A percentile compares a stretch with the other conserved stretches of the same genome.
These are phyloP conservation scores for Ustilago crameri DNA, from an alignment of 1,284 basidiomycete species.

Conservation along the genomic window DNA sequence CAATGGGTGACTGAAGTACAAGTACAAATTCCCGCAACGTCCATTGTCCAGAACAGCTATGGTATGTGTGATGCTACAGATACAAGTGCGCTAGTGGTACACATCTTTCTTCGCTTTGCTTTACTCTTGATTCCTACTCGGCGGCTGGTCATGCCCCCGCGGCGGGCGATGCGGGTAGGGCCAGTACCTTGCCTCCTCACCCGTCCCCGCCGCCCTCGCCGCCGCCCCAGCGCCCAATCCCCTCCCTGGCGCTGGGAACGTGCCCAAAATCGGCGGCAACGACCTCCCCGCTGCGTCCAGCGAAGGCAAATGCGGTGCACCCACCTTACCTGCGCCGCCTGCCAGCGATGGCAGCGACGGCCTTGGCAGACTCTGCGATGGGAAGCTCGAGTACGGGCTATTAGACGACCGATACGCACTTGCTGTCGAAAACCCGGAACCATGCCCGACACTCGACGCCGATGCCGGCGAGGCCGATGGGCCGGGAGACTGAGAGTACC, in stretches of 20 bases:
- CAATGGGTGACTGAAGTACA: no score
- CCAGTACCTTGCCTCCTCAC: conserved; percentile 32
- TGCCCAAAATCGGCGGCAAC: conserved; percentile 42
- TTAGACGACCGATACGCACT: conserved; percentile 39
- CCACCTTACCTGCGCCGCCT: conserved; percentile 20
- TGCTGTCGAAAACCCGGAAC: conserved; percentile 29
- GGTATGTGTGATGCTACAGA: no score
- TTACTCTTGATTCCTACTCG: conserved; percentile 16
- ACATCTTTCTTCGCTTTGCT: no score
- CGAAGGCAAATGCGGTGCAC: conserved; percentile 37
- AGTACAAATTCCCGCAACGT: no score
- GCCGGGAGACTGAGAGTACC: conserved; percentile 42
- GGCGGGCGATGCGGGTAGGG: conserved; percentile 34
- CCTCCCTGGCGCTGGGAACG: conserved; percentile 33
- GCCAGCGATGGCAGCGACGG: conserved; percentile 39
- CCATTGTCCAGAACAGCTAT: no score
- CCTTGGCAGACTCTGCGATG: conserved; percentile 44
- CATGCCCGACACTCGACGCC: conserved; percentile 3
- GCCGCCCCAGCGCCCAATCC: conserved; percentile 10
- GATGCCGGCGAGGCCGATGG: conserved; percentile 10
- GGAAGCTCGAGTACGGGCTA: conserved; percentile 43
- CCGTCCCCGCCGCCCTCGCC: conserved; percentile 10
- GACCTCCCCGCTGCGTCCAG: conserved; percentile 35
- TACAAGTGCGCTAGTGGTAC: no score
- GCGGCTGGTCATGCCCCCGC: conserved; percentile 23